Evolutionary conservation across 805 yeast species (phyloP), one percentile per base, ranked within the genome.

Genomic region (Schizosaccharomyces octosporus): DNA sequence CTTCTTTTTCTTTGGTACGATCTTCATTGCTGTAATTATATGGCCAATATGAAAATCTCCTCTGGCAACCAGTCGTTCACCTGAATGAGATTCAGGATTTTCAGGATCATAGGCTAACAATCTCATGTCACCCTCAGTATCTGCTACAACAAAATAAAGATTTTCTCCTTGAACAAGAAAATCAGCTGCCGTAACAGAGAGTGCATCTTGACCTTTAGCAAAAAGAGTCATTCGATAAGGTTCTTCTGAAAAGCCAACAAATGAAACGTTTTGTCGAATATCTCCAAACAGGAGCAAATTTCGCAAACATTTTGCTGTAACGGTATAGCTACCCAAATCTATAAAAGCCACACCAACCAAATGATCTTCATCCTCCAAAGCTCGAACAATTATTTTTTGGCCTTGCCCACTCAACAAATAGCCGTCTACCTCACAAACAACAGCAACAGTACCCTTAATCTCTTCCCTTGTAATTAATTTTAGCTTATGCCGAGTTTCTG

Each of bases 291-390:
- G 67, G n/a, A 90, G 69, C 66, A 90, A 72, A 69, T 89, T 87
- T 48, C 94, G 89, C 69, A 87, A 81, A 65, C 88, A 77, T 71
- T 89, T 89, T 17, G 87, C 78, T 65, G 86, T 95, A 5, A 84
- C 76, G 1, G 87, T 81, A 69, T 80, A 87, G 0, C 88, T 80
- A 1, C 88, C 80, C n/a, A 88, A 79, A 69, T 93, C 97, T 62
- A 83, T 75, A 67, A 93, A 93, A 0, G 97, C 97, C 4, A 93
- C 96, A 0, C 97, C 96, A 39, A 85, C 87, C 3, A 87, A 87
- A 51, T 82, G 78, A 62, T 86, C 85, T 69, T 86, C 93, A 66
- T 85, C 94, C 67, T 85, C 89, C 59, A 88, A 75, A 69, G 85
- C 90, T 67, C 97, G 77, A 2, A 89, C 62, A 42, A 55, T 62